Conservation (phyloP, 306 rosid species). For the Bauhinia variegata region DNA sequence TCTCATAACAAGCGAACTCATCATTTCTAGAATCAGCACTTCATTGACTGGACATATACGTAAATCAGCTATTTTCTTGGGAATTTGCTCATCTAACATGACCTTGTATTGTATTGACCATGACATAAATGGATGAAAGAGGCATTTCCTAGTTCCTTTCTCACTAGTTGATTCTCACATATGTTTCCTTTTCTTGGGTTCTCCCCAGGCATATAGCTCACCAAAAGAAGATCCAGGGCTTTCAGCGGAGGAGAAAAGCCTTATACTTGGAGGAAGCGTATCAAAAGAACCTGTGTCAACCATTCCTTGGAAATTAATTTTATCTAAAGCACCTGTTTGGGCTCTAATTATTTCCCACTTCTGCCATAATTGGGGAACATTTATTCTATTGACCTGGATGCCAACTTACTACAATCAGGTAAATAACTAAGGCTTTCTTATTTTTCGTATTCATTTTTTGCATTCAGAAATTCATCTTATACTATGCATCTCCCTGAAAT, state of each 20-base stretch:
- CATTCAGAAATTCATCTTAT: conserved; percentile 15
- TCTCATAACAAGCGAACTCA: conserved; percentile 11
- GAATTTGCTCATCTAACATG: conserved; percentile 8
- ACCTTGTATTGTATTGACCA: conserved; percentile 16
- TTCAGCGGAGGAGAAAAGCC: conserved; percentile 61
- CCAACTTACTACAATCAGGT: conserved; percentile 99
- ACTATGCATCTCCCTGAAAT: background rate
- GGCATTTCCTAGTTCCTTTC: conserved; percentile 17
- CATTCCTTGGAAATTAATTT: conserved; percentile 92
- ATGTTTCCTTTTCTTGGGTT: conserved; percentile 31
- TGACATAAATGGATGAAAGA: conserved; percentile 21
- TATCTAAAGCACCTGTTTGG: conserved; percentile 96
- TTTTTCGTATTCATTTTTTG: background rate
- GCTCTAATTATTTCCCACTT: conserved; percentile 92
- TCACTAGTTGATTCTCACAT: conserved; percentile 23
- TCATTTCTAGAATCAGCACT: conserved; percentile 3
- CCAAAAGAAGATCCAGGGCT: conserved; percentile 85
- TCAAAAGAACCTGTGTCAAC: conserved; percentile 79
- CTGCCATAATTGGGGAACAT: conserved; percentile 98
- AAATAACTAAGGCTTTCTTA: conserved; percentile 12
- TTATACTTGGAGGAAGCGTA: conserved; percentile 66
- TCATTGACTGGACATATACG: conserved; percentile 3
- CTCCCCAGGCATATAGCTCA: conserved; percentile 83
- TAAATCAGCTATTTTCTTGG: conserved; percentile 21
- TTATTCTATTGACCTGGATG: conserved; percentile 97